Evolutionary conservation across 441 rosid species (phyloP), one percentile per base, ranked within the genome.

Genomic region (Breynia disticha): DNA sequence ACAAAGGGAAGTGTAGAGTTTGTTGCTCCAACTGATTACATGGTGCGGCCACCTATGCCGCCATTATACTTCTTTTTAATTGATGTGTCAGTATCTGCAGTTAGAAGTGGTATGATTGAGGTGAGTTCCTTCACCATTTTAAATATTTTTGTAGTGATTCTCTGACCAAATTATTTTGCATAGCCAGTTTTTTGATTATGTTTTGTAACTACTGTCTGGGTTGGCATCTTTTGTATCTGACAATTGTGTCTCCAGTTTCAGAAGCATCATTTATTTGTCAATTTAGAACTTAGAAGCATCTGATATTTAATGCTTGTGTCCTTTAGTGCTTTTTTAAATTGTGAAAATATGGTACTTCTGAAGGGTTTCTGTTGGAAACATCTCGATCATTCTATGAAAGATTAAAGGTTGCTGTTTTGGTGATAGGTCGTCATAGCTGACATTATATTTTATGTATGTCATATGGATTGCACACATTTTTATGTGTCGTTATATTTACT

Each of bases 41-140:
- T 94, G 99, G 99, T 90, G 76, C 95, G 97, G 75, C 99, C 99
- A 49, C 99, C 96, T 53, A 94, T 94, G 97, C 95, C 96, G 5
- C 99, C 99, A 43, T 68, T 82, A 45, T 94, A 85, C 72, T 94
- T 94, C 75, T 94, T 94, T 65, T 90, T 94, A 60, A 87, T 94
- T 55, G 99, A 94, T 60, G 99, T 94, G 63, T 94, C 97, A 2
- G 53, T 85, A 66, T 83, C 91, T 50, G 91, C 97, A 19, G 69
- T 72, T 64, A 80, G 86, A 71, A 94, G 94, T 75, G 97, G 96
- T 60, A 90, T 90, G 96, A 70, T 94, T 67, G 91, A 90, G 97
- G 99, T 94, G 74, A 78, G 80, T 51, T 73, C 57, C 35, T 28
- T 21, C 11, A 35, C 0, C 17, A 9, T 16, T 52, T 47, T n/a